Evolutionary conservation across 2,329 filamentous ascomycete species (phyloP).

Genomic region (Colletotrichum liaoningense): DNA sequence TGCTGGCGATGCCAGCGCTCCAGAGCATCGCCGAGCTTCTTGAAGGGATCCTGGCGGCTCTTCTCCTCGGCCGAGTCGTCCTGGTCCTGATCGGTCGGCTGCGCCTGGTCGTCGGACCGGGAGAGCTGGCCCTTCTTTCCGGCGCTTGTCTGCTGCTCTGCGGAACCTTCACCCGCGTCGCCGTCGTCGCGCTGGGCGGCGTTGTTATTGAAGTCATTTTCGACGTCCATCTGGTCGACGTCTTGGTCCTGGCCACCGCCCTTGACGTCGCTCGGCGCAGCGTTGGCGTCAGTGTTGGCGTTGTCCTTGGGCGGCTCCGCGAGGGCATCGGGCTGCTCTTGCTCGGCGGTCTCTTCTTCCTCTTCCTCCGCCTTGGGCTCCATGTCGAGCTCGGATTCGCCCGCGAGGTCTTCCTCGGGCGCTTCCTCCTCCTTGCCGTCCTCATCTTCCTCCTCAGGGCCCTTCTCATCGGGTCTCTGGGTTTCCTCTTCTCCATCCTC

Average conservation of each 20-base stretch:
- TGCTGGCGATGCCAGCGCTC: constrained; percentile 94
- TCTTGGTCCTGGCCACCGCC: constrained; percentile 75
- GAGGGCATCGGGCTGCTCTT: constrained; percentile 47
- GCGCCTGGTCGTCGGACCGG: constrained; percentile 56
- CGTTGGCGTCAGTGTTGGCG: constrained; percentile 64
- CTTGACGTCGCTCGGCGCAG: constrained; percentile 71
- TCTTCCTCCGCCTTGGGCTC: constrained; percentile 68
- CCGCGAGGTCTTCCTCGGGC: constrained; percentile 46
- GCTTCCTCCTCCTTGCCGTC: constrained; percentile 53
- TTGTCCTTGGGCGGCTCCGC: constrained; percentile 56
- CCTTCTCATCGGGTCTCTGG: constrained; percentile 44
- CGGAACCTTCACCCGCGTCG: constrained; percentile 72
- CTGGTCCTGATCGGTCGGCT: constrained; percentile 54
- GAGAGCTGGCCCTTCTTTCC: constrained; percentile 72
- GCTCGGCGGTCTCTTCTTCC: constrained; percentile 53
- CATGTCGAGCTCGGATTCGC: constrained; percentile 51
- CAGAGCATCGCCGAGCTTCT: constrained; percentile 91
- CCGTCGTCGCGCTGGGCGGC: constrained; percentile 75
- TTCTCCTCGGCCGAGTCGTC: constrained; percentile 56
- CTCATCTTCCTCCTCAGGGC: constrained; percentile 44
- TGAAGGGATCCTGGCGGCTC: constrained; percentile 78
- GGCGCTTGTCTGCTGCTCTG: constrained; percentile 71
- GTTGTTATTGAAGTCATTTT: constrained; percentile 69
- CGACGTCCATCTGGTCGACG: constrained; percentile 70
- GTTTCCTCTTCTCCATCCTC: constrained; percentile 48